phyloP scores from a whole-genome alignment of 768 basidiomycete genomes.

The Serendipita indica region DNA sequence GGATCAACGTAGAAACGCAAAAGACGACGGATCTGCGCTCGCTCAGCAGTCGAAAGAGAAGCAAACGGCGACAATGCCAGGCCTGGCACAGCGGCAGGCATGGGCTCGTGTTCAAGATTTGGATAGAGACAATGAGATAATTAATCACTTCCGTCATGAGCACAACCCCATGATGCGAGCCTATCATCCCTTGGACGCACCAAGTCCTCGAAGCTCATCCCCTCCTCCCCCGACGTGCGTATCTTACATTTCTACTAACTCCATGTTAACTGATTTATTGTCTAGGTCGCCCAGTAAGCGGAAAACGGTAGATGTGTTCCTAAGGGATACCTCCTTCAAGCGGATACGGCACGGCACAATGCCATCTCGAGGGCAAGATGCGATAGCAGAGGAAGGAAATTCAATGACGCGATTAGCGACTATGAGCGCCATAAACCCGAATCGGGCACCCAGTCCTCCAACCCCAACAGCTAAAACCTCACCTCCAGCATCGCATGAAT shows the following conservation, averaged over 20 bases:
- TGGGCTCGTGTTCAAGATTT: background rate
- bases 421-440: background rate
- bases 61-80: background rate
- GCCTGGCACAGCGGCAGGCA: background rate
- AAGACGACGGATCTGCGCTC: background rate
- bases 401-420: background rate
- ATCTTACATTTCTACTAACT: background rate
- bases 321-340: background rate
- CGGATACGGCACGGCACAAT: background rate
- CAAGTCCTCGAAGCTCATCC: background rate
- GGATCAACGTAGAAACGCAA: background rate
- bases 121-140: background rate
- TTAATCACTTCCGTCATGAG: background rate
- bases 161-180: background rate
- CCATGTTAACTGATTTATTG: background rate
- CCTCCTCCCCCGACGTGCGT: background rate
- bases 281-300: background rate
- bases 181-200: background rate
- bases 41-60: background rate
- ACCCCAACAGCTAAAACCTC: background rate
- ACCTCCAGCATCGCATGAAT: background rate
- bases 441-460: background rate
- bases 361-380: background rate
- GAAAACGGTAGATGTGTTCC: background rate
- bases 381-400: conserved; percentile 1